Conservation (phyloP, 352 stramenopile species). For the Globisporangium ultimum region DNA sequence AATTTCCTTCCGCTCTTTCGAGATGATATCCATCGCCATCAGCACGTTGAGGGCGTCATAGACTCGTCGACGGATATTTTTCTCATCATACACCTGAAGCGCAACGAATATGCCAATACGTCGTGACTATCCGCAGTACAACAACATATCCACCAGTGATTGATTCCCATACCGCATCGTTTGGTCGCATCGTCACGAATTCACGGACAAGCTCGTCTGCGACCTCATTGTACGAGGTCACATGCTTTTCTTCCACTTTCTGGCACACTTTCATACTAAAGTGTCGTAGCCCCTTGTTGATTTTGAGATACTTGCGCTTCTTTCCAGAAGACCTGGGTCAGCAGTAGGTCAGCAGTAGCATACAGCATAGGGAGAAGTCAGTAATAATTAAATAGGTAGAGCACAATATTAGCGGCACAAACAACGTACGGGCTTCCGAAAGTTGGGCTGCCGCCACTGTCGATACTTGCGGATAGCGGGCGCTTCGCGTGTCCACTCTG, state of each 20-base stretch:
- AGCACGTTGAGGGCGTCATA: constrained; percentile 98
- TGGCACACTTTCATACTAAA: constrained; percentile 96
- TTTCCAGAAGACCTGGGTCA: constrained; percentile 50
- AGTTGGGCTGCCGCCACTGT: constrained; percentile 32
- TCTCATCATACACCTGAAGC: constrained; percentile 87
- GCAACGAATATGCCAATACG: background rate
- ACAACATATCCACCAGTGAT: background rate
- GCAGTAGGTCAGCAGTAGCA: constrained; percentile 8
- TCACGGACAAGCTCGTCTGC: constrained; percentile 91
- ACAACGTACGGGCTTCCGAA: constrained; percentile 61
- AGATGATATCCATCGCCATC: constrained; percentile 98
- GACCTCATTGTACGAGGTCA: constrained; percentile 96
- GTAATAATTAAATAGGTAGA: background rate
- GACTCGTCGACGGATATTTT: constrained; percentile 95
- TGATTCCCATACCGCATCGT: constrained; percentile 48
- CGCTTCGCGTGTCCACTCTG: constrained; percentile 19
- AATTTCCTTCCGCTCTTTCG: constrained; percentile 95
- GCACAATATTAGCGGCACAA: background rate
- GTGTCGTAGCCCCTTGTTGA: constrained; percentile 91
- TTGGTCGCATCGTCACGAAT: constrained; percentile 82
- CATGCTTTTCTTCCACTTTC: constrained; percentile 96
- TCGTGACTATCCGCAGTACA: background rate
- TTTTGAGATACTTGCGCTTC: constrained; percentile 80
- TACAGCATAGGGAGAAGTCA: background rate
- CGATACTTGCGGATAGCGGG: constrained; percentile 19